Conservation (phyloP, 768 basidiomycete genomes). For the Tricholoma furcatifolium region DNA sequence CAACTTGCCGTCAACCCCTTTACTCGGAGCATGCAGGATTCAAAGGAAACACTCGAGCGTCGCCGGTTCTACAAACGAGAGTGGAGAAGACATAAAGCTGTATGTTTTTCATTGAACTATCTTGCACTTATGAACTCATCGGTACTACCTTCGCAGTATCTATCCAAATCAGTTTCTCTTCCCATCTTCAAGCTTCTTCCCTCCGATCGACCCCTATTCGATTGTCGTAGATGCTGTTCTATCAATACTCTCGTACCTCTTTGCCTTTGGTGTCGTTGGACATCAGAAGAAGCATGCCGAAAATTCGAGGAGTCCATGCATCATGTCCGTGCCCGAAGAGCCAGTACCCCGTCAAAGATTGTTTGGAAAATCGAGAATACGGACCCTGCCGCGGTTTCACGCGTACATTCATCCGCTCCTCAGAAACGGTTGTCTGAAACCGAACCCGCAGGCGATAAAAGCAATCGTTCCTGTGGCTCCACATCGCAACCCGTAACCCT, state of each 20-base stretch:
- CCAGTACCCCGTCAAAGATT: conserved; percentile 28
- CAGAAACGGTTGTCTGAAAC: background rate
- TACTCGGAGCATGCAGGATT: conserved; percentile 1
- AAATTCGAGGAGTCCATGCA: conserved; percentile 38
- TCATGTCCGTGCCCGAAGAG: conserved; percentile 26
- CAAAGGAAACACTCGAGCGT: conserved; percentile 3
- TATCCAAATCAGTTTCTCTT: conserved; percentile 44
- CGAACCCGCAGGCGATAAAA: background rate
- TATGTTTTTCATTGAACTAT: conserved; percentile 15
- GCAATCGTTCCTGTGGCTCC: background rate
- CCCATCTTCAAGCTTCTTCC: conserved; percentile 43
- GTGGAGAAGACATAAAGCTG: conserved; percentile 42
- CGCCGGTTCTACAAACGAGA: conserved; percentile 37
- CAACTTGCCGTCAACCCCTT: background rate
- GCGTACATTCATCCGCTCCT: background rate
- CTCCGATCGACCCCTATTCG: conserved; percentile 39
- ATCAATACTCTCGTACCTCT: conserved; percentile 46
- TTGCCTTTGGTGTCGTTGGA: conserved; percentile 52
- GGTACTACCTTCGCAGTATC: conserved; percentile 27
- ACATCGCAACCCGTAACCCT: background rate
- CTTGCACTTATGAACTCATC: conserved; percentile 11
- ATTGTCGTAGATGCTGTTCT: conserved; percentile 46
- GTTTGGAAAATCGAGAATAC: conserved; percentile 12
- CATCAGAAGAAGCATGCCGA: conserved; percentile 37
- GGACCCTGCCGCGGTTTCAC: background rate